phyloP scores from a whole-genome alignment of 2,329 filamentous ascomycete species.

The Diaporthe velutina region DNA sequence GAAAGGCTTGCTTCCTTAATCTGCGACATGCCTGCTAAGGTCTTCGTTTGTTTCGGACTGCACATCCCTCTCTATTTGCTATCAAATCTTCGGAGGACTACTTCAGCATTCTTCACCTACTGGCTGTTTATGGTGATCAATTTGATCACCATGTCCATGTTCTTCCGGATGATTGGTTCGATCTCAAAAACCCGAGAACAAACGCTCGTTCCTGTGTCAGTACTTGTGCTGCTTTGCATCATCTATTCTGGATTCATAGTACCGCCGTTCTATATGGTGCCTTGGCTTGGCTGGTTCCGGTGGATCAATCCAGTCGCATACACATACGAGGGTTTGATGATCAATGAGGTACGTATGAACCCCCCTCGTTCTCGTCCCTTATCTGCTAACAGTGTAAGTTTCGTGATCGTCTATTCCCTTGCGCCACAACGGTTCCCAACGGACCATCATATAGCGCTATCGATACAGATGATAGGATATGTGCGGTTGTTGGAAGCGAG shows the following conservation, averaged over 20 bases:
- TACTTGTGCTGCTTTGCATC: too few relatives aligned
- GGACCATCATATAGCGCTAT: too few relatives aligned
- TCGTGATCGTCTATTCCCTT: slow-evolving; percentile 54
- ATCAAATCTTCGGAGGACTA: slow-evolving; percentile 68
- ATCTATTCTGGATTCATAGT: too few relatives aligned
- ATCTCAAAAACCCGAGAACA: slow-evolving; percentile 55
- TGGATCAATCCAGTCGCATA: slow-evolving; percentile 66
- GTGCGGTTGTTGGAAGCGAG: too few relatives aligned
- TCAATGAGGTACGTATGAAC: slow-evolving; percentile 46
- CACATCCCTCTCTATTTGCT: slow-evolving; percentile 76
- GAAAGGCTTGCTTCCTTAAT: slow-evolving; percentile 56
- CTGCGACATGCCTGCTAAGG: slow-evolving; percentile 33
- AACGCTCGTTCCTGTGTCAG: too few relatives aligned
- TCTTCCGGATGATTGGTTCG: slow-evolving; percentile 64
- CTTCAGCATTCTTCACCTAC: slow-evolving; percentile 67
- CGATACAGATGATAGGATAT: too few relatives aligned
- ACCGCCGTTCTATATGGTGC: too few relatives aligned
- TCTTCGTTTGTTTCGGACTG: slow-evolving; percentile 65
- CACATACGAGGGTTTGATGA: slow-evolving; percentile 61
- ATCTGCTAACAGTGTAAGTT: slow-evolving; percentile 41
- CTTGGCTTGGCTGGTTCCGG: slow-evolving; percentile 64
- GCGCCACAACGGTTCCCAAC: slow-evolving; percentile 43
- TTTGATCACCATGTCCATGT: slow-evolving; percentile 60
- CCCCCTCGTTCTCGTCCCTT: background rate
- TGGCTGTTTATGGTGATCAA: slow-evolving; percentile 63